Base-by-base conservation (phyloP, 257 asterid species). In the Solanum bulbocastanum region DNA sequence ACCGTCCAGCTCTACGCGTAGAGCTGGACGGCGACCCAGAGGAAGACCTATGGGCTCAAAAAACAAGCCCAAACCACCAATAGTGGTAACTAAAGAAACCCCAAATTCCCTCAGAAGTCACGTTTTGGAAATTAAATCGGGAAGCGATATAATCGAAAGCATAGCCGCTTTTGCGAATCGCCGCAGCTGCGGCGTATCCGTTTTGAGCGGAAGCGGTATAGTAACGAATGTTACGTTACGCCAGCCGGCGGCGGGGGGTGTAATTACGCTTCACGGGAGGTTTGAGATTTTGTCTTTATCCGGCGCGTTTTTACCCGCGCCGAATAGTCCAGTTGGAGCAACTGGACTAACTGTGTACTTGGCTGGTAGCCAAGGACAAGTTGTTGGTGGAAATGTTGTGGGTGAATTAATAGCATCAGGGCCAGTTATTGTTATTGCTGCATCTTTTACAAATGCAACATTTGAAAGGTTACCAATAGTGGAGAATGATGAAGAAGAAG, bases 321-420 rank as follows among this genome's bases (percentile, higher is more conserved):
- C 96, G 83, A 12, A 74, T 1, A 89, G 93, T 7, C 98, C 95
- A 5, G 93, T 94, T 0, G 95, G 94, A 1, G 94, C 95, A 15
- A 90, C 95, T 7, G 96, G 95, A 8, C 42, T 95, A 71, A 92
- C 96, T 0, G 95, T 95, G 37, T 95, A 95, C 90, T 90, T 95
- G 36, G 94, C 94, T 16, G 98, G 98, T 35, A 93, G 96, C 11
- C 98, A 94, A 86, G 98, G 98, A 20, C 98, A 94, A 88, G 95
- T 95, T 0, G 93, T 94, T 5, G 98, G 98, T 10, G 98, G 98
- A 37, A 90, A 90, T 25, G 97, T 95, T 86, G 94, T 90, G 4
- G 96, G 97, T 2, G 73, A 94, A 1, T 56, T 95, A 84, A 83
- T 89, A 42, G 98, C 98, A 0, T 93, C 97, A 1, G 98, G 98